Evolutionary conservation across 2,329 filamentous ascomycete genomes (phyloP).

Genomic region (Fusarium pseudoanthophilum): DNA sequence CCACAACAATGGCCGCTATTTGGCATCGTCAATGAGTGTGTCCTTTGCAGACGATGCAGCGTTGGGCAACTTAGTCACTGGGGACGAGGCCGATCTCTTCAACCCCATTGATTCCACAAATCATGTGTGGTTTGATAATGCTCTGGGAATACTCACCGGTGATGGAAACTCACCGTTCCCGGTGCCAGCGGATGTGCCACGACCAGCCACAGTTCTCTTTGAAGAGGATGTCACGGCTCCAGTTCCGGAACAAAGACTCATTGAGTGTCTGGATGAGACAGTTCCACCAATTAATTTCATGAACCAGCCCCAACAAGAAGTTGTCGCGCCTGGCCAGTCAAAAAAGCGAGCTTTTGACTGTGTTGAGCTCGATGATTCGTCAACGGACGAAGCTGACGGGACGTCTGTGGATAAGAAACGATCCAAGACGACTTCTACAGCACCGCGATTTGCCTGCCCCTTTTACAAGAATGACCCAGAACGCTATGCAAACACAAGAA

Average conservation of each 20-base stretch:
- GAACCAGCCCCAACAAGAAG: background rate
- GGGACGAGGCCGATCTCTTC: background rate
- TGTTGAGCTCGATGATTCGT: conserved; percentile 5
- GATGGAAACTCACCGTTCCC: background rate
- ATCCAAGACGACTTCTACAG: background rate
- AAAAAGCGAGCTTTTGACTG: conserved; percentile 5
- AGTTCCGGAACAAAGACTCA: background rate
- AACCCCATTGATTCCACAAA: background rate
- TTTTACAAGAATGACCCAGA: conserved; percentile 32
- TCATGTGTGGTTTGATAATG: background rate
- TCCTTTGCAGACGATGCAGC: background rate
- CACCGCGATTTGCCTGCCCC: conserved; percentile 26
- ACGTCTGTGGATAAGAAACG: background rate
- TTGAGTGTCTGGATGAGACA: background rate
- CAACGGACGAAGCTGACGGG: background rate
- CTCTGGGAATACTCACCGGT: background rate
- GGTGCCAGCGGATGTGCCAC: background rate
- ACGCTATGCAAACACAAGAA: conserved; percentile 13
- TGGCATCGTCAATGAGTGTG: background rate
- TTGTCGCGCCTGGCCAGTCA: background rate
- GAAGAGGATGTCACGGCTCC: conserved; percentile 3
- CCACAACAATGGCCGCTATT: background rate
- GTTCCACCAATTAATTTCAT: background rate
- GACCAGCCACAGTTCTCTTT: conserved; percentile 7
- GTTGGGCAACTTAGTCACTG: background rate